These are phyloP conservation scores for Logfia minima DNA, from an alignment of 129 eudicot species.

Conservation along the genomic window DNA sequence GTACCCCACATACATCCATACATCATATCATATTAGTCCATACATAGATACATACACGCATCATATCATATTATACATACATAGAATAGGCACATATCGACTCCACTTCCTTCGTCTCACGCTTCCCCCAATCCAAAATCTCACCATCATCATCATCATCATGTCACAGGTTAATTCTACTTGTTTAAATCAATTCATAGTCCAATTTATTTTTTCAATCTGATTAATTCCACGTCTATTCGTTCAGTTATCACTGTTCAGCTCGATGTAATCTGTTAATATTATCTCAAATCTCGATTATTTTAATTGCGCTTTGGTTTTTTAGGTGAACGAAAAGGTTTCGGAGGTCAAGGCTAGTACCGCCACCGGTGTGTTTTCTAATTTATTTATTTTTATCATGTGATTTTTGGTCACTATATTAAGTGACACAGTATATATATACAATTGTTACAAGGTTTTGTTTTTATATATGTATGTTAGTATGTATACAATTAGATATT, in stretches of 20 bases:
- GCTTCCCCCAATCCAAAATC: neutral
- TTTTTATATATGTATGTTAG: neutral
- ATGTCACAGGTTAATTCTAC: neutral
- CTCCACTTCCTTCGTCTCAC: neutral
- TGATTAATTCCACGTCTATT: neutral
- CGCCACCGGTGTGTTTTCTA: constrained; percentile 22
- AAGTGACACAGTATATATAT: neutral
- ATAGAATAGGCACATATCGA: neutral
- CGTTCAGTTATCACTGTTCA: neutral
- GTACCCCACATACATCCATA: too few relatives aligned
- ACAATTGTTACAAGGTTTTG: neutral
- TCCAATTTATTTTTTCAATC: neutral
- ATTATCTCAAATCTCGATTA: neutral
- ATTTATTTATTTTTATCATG: neutral
- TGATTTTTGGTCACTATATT: neutral
- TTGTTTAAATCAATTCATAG: too few relatives aligned
- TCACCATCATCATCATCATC: neutral
- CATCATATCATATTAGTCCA: too few relatives aligned
- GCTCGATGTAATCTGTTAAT: neutral
- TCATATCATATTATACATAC: too few relatives aligned
- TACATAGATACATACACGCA: too few relatives aligned
- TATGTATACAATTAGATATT: too few relatives aligned
- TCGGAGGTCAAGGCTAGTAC: constrained; percentile 24
- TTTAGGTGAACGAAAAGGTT: constrained; percentile 30
- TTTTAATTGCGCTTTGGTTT: constrained; percentile 9